Percentiles rank a stretch among this genome's conserved stretches.
Conservation (phyloP, 2,329 filamentous ascomycete genomes). For the Alternaria sp. region DNA sequence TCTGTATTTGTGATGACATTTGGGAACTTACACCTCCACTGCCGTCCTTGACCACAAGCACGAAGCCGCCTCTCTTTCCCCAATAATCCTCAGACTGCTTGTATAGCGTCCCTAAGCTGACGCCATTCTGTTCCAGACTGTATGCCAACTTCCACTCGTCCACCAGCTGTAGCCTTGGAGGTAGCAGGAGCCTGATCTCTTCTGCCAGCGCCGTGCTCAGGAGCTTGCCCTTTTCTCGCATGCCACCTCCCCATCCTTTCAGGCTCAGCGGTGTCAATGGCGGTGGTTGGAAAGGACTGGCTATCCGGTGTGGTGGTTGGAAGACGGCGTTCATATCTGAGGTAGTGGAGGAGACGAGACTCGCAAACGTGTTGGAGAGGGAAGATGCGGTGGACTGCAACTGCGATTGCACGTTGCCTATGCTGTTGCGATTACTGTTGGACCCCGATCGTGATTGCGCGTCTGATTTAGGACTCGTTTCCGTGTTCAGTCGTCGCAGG, state of each 20-base stretch:
- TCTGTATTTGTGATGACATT: neutral
- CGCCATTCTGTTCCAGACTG: constrained; percentile 90
- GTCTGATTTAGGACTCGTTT: constrained; percentile 39
- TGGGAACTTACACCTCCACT: constrained; percentile 70
- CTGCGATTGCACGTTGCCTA: constrained; percentile 28
- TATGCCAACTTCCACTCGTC: constrained; percentile 89
- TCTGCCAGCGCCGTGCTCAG: constrained; percentile 80
- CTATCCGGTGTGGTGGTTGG: constrained; percentile 67
- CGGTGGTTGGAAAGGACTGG: constrained; percentile 85
- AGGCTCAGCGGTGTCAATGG: constrained; percentile 84
- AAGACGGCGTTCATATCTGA: constrained; percentile 66
- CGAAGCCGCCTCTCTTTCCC: constrained; percentile 80
- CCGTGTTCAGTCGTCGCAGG: constrained; percentile 57
- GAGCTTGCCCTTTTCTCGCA: constrained; percentile 68
- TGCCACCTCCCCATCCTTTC: constrained; percentile 69
- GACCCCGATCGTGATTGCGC: constrained; percentile 18
- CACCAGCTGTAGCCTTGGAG: constrained; percentile 83
- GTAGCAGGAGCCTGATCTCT: constrained; percentile 89
- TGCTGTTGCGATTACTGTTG: constrained; percentile 17
- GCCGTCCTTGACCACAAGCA: constrained; percentile 84
- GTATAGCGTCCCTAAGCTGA: constrained; percentile 86
- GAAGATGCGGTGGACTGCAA: constrained; percentile 32
- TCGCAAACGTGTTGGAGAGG: constrained; percentile 44
- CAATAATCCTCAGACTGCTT: constrained; percentile 74
- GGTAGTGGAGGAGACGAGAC: constrained; percentile 44